These are phyloP conservation scores for Aquilaria yunnanensis DNA, from an alignment of 345 rosid species.

Conservation along the genomic window DNA sequence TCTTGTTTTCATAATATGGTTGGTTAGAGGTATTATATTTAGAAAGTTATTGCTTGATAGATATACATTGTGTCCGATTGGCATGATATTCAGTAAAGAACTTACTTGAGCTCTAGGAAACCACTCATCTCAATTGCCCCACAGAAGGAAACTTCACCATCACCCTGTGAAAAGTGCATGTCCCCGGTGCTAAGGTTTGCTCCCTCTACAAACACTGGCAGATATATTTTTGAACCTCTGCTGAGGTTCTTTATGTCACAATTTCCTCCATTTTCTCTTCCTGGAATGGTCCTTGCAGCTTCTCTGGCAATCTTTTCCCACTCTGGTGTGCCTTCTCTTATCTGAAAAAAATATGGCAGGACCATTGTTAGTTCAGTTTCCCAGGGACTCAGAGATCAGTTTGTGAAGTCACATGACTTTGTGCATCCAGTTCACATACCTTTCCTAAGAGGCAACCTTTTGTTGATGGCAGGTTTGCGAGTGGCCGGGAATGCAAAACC, in stretches of 20 bases:
- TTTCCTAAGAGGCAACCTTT: slow-evolving; percentile 75
- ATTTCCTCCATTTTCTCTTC: slow-evolving; percentile 96
- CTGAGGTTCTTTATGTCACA: slow-evolving; percentile 91
- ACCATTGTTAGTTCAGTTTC: background rate
- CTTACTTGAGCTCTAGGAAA: slow-evolving; percentile 76
- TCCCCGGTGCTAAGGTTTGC: slow-evolving; percentile 93
- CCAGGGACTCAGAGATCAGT: background rate
- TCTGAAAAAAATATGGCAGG: slow-evolving; percentile 27
- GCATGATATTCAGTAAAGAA: background rate
- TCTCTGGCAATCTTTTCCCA: slow-evolving; percentile 74
- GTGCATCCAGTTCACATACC: slow-evolving; percentile 20
- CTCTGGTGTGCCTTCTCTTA: slow-evolving; percentile 52
- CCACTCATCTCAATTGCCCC: slow-evolving; percentile 96
- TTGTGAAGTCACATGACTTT: background rate
- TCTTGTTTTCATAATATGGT: background rate
- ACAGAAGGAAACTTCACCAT: slow-evolving; percentile 90
- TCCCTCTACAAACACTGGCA: slow-evolving; percentile 87
- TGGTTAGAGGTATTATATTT: background rate
- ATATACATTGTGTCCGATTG: background rate
- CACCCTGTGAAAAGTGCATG: slow-evolving; percentile 98
- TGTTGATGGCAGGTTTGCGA: slow-evolving; percentile 66
- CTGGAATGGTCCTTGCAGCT: slow-evolving; percentile 87
- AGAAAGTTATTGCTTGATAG: background rate
- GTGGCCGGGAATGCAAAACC: slow-evolving; percentile 75
- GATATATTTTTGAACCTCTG: slow-evolving; percentile 78